Evolutionary conservation across 768 basidiomycete species (phyloP), one percentile per base, ranked within the genome.

Genomic region (Termitomyces sp.): DNA sequence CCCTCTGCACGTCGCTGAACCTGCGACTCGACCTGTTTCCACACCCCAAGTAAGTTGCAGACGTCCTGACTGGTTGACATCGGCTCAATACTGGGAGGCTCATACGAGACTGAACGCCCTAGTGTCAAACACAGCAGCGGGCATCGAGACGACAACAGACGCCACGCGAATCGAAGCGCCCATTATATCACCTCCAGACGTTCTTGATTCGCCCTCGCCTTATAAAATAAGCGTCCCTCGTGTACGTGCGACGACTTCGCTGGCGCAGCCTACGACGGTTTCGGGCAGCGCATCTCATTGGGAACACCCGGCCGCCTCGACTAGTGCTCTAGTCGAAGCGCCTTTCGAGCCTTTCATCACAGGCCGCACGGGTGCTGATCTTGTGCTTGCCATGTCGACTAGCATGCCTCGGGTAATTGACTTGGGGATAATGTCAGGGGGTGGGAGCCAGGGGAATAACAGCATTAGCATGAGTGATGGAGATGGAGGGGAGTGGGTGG

Each of bases 311-410:
- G 24, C 7, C 1, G 7, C n/a, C 15, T n/a, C 44, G 15, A 16
- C 13, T 4, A 32, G 32, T 46, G 9, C 18, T 13, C 35, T 24
- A 3, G 46, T 16, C 7, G 40, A 38, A 15, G 28, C 28, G 18
- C 32, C 33, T 4, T 60, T 60, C 11, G 28, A n/a, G 18, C 32
- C 33, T 4, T 60, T 60, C 11, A 53, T 55, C 16, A 13, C n/a
- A 16, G 38, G 59, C 6, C 59, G 53, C 22, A 55, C 59, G 24
- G 44, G 54, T 1, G 59, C 59, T 28, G 59, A 60, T 60, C 44
- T 60, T 28, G 52, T 42, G 36, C 53, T 39, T n/a, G 59, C 59
- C 9, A 60, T 60, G 53, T 55, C 59, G 12, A 55, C 59, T n/a
- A 55, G 46, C 38, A 39, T 60, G 53, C 59, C 59, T 20, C 20